A percentile compares a stretch with the other conserved stretches of the same genome.
phyloP scores from a whole-genome alignment of 2,329 filamentous ascomycete genomes.

The Passalora sequoiae region DNA sequence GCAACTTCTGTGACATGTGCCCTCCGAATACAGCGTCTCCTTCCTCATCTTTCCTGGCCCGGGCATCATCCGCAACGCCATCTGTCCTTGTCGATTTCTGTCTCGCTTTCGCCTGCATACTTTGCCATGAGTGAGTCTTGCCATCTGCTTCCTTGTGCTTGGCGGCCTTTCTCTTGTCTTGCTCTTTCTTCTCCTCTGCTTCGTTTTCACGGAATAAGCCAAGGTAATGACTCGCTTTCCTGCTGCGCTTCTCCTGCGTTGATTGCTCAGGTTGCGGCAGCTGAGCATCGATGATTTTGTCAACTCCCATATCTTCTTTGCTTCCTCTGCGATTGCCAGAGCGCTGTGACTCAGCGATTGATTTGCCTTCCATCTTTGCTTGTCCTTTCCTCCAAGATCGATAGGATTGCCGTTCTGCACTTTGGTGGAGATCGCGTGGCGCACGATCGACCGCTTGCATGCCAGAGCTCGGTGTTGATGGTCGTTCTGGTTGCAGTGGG shows the following conservation, averaged over 20 bases:
- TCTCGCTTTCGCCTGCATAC: slow-evolving; percentile 15
- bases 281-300: slow-evolving; percentile 60
- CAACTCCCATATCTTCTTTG: slow-evolving; percentile 41
- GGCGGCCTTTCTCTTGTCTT: slow-evolving; percentile 42
- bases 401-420: slow-evolving; percentile 43
- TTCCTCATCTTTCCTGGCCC: slow-evolving; percentile 29
- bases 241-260: slow-evolving; percentile 52
- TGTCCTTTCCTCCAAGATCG: slow-evolving; percentile 48
- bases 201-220: slow-evolving; percentile 62
- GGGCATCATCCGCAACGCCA: slow-evolving; percentile 30
- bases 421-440: slow-evolving; percentile 23
- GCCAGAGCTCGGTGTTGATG: slow-evolving; percentile 19
- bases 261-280: slow-evolving; percentile 52
- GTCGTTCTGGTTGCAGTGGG: slow-evolving; percentile 13
- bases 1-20: slow-evolving; percentile 37
- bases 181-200: slow-evolving; percentile 49
- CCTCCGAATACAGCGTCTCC: slow-evolving; percentile 25
- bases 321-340: slow-evolving; percentile 18
- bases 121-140: too few relatives aligned
- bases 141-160: slow-evolving; percentile 23
- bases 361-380: slow-evolving; percentile 38
- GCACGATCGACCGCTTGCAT: slow-evolving; percentile 11
- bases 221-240: slow-evolving; percentile 62
- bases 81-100: slow-evolving; percentile 25
- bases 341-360: slow-evolving; percentile 35